Conservation (phyloP, 192 early-diverging fungal species). For the Piromyces sp. region DNA sequence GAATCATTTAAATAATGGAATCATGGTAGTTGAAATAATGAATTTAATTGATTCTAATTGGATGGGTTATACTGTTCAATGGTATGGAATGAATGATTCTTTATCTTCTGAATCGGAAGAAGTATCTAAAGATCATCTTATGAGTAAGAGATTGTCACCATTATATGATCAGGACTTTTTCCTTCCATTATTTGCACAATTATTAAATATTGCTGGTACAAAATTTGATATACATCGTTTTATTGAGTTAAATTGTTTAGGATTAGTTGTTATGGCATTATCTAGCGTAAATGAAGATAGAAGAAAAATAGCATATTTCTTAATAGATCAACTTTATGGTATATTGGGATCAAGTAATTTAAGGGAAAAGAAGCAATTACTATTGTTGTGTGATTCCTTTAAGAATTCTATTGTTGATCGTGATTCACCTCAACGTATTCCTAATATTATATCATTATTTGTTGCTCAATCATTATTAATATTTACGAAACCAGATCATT, state of each 20-base stretch:
- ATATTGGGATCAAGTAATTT: conserved; percentile 24
- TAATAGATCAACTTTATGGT: conserved; percentile 45
- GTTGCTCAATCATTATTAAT: conserved; percentile 42
- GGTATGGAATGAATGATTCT: conserved; percentile 23
- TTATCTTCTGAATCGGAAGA: conserved; percentile 4
- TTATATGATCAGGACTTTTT: conserved; percentile 53
- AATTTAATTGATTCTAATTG: conserved; percentile 36
- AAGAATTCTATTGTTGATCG: conserved; percentile 45
- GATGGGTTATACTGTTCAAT: conserved; percentile 40
- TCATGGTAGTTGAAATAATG: conserved; percentile 30
- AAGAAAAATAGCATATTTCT: conserved; percentile 41
- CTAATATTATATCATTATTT: conserved; percentile 46
- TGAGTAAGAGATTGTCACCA: conserved; percentile 8
- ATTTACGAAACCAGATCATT: conserved; percentile 48
- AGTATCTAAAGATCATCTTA: not conserved
- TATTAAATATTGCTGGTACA: conserved; percentile 20
- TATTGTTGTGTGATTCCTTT: conserved; percentile 45
- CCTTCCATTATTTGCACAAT: conserved; percentile 45
- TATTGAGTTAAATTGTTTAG: conserved; percentile 51
- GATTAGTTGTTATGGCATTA: conserved; percentile 43
- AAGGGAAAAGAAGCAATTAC: conserved; percentile 52
- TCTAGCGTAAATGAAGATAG: conserved; percentile 30
- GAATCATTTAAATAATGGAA: conserved; percentile 7
- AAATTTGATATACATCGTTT: conserved; percentile 37
- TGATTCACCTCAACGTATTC: conserved; percentile 32